Evolutionary conservation across 257 asterid species (phyloP).

Genomic region (Nicotiana sylvestris): DNA sequence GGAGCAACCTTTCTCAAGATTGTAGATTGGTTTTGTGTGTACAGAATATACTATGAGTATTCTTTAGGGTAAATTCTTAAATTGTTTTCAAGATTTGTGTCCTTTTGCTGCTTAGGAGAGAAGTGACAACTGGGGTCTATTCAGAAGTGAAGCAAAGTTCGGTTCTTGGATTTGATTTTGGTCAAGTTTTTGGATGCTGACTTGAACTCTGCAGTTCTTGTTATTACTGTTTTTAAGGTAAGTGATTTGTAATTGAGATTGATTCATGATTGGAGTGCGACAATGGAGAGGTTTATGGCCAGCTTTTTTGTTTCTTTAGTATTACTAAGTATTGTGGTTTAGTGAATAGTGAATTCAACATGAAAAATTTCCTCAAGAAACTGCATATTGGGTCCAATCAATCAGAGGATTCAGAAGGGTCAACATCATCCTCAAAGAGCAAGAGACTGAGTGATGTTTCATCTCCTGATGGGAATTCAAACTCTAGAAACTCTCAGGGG

Average conservation of each 20-base stretch:
- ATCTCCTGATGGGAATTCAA: constrained; percentile 41
- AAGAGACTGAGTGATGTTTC: constrained; percentile 45
- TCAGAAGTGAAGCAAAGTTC: constrained; percentile 20
- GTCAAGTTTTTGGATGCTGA: constrained; percentile 32
- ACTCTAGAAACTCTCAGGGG: constrained; percentile 38
- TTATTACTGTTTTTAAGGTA: constrained; percentile 16
- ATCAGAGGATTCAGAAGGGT: constrained; percentile 66
- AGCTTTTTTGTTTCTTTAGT: constrained; percentile 44
- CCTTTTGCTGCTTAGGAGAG: constrained; percentile 7
- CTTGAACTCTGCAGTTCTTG: constrained; percentile 15
- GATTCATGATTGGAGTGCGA: constrained; percentile 45
- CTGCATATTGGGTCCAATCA: constrained; percentile 77
- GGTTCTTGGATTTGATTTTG: constrained; percentile 31
- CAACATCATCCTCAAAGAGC: constrained; percentile 58
- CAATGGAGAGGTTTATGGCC: constrained; percentile 53
- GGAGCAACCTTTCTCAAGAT: constrained; percentile 15
- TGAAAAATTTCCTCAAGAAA: constrained; percentile 83
- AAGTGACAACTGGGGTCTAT: background rate
- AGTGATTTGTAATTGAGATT: constrained; percentile 24
- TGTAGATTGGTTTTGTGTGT: background rate
- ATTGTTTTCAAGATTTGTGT: constrained; percentile 27
- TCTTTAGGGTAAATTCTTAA: background rate
- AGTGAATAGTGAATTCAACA: constrained; percentile 26
- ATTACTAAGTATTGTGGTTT: constrained; percentile 24
- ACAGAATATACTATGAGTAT: background rate